Percentiles rank a stretch among this genome's conserved stretches.
These are phyloP conservation scores for Paratrypanosoma confusum DNA, from an alignment of 208 protist species.

Conservation along the genomic window DNA sequence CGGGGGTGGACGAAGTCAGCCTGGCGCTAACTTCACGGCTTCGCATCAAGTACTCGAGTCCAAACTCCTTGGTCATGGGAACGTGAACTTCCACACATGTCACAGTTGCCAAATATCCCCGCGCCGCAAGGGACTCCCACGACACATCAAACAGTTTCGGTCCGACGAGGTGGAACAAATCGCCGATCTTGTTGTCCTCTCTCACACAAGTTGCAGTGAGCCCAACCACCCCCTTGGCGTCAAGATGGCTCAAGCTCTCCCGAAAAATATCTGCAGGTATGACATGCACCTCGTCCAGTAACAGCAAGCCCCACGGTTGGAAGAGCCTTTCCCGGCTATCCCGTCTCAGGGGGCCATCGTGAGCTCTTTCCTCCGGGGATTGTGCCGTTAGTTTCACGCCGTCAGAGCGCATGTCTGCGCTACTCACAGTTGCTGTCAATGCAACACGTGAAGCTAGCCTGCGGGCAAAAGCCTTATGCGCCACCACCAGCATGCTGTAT, in stretches of 20 bases:
- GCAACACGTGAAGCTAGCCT: constrained; percentile 14
- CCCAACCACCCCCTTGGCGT: constrained; percentile 96
- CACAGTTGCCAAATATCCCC: constrained; percentile 96
- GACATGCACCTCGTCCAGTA: constrained; percentile 96
- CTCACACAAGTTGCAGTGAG: constrained; percentile 94
- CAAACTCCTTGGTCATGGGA: constrained; percentile 95
- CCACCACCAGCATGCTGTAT: constrained; percentile 97
- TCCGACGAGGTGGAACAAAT: constrained; percentile 98
- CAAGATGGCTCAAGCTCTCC: constrained; percentile 83
- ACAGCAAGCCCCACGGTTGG: constrained; percentile 59
- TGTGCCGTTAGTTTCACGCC: constrained; percentile 5
- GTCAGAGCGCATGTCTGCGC: constrained; percentile 7
- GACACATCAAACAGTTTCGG: constrained; percentile 99
- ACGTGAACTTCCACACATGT: constrained; percentile 97
- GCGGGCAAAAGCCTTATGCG: constrained; percentile 37
- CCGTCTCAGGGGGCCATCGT: constrained; percentile 17
- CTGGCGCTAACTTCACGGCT: constrained; percentile 28
- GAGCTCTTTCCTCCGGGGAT: constrained; percentile 14
- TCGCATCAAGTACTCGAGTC: constrained; percentile 74
- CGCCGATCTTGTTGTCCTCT: constrained; percentile 97
- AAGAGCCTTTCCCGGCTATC: constrained; percentile 80
- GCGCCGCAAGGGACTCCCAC: constrained; percentile 94
- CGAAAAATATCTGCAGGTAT: constrained; percentile 95
- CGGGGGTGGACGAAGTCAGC: too few species aligned
- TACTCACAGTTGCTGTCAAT: too few species aligned